These are phyloP conservation scores for Eimeria mitis DNA, from an alignment of 169 alveolate species.

Conservation along the genomic window DNA sequence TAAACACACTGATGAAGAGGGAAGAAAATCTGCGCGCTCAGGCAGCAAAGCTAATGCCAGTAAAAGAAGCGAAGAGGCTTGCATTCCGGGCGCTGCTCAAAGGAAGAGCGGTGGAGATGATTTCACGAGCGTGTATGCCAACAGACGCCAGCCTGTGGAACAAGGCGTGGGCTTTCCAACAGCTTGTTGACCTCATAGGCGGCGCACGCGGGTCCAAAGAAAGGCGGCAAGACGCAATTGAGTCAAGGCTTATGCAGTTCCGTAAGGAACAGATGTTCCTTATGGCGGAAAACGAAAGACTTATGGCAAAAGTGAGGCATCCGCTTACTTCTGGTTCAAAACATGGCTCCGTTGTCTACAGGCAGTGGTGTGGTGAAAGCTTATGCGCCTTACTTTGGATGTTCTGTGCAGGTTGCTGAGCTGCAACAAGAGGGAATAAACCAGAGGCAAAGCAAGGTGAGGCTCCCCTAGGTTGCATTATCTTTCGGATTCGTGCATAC, in stretches of 20 bases:
- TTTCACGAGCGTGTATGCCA: slow-evolving; percentile 30
- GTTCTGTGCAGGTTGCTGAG: slow-evolving; percentile 53
- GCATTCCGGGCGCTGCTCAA: slow-evolving; percentile 82
- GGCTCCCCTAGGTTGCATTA: background rate
- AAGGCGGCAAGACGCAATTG: slow-evolving; percentile 59
- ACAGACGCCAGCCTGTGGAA: slow-evolving; percentile 41
- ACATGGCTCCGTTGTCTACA: background rate
- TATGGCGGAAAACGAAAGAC: slow-evolving; percentile 80
- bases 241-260: slow-evolving; percentile 79
- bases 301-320: slow-evolving; percentile 69
- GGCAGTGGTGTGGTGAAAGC: background rate
- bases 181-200: slow-evolving; percentile 65
- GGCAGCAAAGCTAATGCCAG: slow-evolving; percentile 69
- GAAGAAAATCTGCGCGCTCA: slow-evolving; percentile 47
- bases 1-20: slow-evolving; percentile 32
- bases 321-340: background rate
- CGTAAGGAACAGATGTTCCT: slow-evolving; percentile 81
- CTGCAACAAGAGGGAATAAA: slow-evolving; percentile 68
- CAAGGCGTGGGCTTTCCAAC: slow-evolving; percentile 80
- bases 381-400: background rate
- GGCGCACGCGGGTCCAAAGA: slow-evolving; percentile 48
- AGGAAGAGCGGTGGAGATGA: slow-evolving; percentile 81
- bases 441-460: slow-evolving; percentile 65
- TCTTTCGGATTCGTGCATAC: too few relatives aligned
- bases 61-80: slow-evolving; percentile 77